phyloP scores from a whole-genome alignment of 2,329 filamentous ascomycete genomes.

The Pseudogymnoascus destructans region DNA sequence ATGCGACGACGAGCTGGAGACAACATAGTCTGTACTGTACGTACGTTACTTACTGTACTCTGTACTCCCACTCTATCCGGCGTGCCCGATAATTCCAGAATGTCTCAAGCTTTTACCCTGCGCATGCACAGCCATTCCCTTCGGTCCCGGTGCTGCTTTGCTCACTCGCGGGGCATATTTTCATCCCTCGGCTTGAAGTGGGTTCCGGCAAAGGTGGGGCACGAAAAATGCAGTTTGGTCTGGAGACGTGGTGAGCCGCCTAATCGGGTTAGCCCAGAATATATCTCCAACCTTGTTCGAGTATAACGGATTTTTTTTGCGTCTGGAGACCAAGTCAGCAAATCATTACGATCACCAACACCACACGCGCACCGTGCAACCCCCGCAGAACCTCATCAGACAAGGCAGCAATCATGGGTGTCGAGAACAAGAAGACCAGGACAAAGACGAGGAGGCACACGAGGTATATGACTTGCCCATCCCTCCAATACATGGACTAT shows the following conservation, averaged over 20 bases:
- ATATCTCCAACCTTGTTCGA: constrained; percentile 5
- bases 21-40: background rate
- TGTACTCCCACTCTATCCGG: background rate
- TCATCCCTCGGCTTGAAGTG: constrained; percentile 4
- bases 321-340: constrained; percentile 1
- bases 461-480: constrained; percentile 35
- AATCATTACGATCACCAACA: constrained; percentile 5
- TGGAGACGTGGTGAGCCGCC: constrained; percentile 9
- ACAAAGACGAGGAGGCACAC: constrained; percentile 63
- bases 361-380: background rate
- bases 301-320: constrained; percentile 5
- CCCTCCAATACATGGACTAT: background rate
- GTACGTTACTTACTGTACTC: background rate
- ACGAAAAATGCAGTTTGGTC: constrained; percentile 8
- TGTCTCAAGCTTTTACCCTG: background rate
- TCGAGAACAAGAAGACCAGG: constrained; percentile 50
- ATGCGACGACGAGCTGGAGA: constrained; percentile 5
- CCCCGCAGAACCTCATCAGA: background rate
- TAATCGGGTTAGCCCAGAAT: background rate
- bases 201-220: constrained; percentile 2
- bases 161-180: background rate
- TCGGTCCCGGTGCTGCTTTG: background rate
- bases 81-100: background rate
- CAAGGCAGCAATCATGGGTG: constrained; percentile 42
- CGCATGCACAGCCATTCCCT: background rate